Base-by-base conservation (phyloP, 306 rosid genomes). In the Rosa chinensis region DNA sequence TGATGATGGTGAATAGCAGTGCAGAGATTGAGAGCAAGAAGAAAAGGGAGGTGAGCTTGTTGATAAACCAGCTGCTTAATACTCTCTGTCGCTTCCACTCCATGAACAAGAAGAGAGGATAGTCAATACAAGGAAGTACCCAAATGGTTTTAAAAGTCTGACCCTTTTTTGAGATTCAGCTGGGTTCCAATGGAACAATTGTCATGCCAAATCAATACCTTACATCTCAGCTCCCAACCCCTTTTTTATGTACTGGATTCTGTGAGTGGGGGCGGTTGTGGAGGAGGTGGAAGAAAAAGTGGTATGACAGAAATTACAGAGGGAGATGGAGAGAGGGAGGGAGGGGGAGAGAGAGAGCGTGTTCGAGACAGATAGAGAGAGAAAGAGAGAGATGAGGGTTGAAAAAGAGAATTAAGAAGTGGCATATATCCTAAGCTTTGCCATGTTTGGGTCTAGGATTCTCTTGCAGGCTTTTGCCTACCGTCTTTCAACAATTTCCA, bases 371-470 rank as follows among this genome's bases (percentile, higher is more conserved):
- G 28, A 28, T 28, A 28, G 67, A 73, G 66, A 49, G 18, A 72
- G 45, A 45, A 0, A 32, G 64, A 62, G 37, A 42, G 74, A 70
- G 48, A 59, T 42, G 78, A 72, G 37, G 58, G 56, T 81, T 10
- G n/a, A 14, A 58, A 72, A 63, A 40, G 62, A 70, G 72, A 66
- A 66, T 20, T 66, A 66, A 39, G 25, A 9, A 35, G 45, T 37
- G 44, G 28, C 1, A 66, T 16, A 66, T 66, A 85, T 89, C 90
- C 85, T 90, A 88, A 84, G 91, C 87, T 79, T 90, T 91, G 70
- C 97, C 85, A 89, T 82, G 93, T 90, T 87, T 89, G 84, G 98
- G 74, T 72, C 83, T 89, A 16, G 80, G 92, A 84, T 86, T 89
- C 81, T 85, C 79, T 86, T 83, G 89, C 95, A 91, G 91, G 86